These are phyloP conservation scores for Pholiota molesta DNA, from an alignment of 768 basidiomycete genomes.

Conservation along the genomic window DNA sequence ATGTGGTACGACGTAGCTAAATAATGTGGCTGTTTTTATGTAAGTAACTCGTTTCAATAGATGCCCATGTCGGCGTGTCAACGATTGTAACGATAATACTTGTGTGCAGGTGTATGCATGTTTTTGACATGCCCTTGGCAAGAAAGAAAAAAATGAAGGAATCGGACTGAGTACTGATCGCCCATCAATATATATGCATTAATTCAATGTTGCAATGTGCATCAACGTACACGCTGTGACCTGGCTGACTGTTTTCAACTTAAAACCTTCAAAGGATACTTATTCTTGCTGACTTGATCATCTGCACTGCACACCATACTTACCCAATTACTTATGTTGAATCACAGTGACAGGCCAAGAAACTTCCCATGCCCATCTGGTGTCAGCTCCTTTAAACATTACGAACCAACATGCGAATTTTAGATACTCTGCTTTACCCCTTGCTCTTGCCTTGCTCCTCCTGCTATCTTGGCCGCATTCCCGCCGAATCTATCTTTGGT, in stretches of 20 bases:
- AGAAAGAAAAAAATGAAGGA: too few relatives aligned
- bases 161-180: too few relatives aligned
- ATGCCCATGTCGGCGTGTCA: not conserved
- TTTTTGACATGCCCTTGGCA: too few relatives aligned
- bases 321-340: not conserved
- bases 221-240: not conserved
- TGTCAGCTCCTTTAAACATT: not conserved
- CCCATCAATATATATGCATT: too few relatives aligned
- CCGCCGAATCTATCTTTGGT: not conserved
- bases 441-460: constrained; percentile 1
- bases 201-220: not conserved
- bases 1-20: not conserved
- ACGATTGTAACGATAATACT: too few relatives aligned
- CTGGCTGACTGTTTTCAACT: not conserved
- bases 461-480: not conserved
- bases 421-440: not conserved
- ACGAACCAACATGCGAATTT: not conserved
- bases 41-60: not conserved
- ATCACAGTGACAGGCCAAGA: not conserved
- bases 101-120: too few relatives aligned
- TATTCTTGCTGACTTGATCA: not conserved
- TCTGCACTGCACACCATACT: not conserved
- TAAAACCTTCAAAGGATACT: not conserved
- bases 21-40: not conserved
- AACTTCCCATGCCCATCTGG: not conserved